Evolutionary conservation across 495 filamentous ascomycete species (phyloP).

Genomic region (Penicillium simplicissimum): DNA sequence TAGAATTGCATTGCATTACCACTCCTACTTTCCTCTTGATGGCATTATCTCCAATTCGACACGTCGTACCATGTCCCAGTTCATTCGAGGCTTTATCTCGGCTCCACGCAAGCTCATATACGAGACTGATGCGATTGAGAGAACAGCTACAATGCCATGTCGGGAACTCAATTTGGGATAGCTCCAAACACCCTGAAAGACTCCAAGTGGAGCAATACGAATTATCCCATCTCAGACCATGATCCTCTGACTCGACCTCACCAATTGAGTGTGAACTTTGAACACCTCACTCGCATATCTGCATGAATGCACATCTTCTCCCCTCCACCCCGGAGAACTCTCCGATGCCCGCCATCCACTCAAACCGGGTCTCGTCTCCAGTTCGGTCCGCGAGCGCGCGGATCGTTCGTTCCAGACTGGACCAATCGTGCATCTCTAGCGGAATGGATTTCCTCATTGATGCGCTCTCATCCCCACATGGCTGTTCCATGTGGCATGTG

Average conservation of each 20-base stretch:
- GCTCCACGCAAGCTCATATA: too few species aligned
- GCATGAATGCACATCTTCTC: too few species aligned
- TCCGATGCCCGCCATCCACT: background rate
- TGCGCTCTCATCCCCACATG: background rate
- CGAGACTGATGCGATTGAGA: background rate
- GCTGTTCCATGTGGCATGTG: background rate
- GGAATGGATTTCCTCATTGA: background rate
- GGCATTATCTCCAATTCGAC: background rate
- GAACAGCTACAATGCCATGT: background rate
- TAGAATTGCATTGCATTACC: background rate
- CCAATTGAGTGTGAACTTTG: background rate
- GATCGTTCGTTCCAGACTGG: background rate
- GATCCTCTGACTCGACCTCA: background rate
- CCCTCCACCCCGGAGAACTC: background rate
- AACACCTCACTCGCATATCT: background rate
- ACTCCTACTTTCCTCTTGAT: background rate
- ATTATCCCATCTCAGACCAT: background rate
- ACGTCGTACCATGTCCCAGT: background rate
- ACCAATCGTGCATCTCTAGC: background rate
- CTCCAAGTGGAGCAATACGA: background rate
- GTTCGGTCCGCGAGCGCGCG: background rate
- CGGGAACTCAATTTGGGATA: background rate
- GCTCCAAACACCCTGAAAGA: background rate
- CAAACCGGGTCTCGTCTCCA: background rate
- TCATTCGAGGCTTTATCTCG: too few species aligned